Conservation (phyloP, 1,284 basidiomycete species). For the Trametes sp. region DNA sequence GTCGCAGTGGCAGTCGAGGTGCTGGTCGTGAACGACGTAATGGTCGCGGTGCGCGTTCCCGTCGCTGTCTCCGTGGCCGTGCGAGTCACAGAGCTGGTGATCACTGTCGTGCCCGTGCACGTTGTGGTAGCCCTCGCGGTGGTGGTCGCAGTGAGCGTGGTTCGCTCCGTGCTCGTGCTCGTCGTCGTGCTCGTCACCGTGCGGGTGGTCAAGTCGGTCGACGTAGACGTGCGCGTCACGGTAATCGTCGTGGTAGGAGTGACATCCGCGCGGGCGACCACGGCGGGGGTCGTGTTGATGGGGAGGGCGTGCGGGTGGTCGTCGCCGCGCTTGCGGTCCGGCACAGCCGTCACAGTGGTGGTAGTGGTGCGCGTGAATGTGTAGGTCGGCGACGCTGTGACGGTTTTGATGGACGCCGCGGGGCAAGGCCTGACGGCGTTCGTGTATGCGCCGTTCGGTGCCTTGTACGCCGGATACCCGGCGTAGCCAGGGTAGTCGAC, state of each 20-base stretch:
- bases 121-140: background rate
- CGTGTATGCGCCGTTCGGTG: background rate
- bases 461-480: background rate
- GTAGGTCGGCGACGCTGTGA: background rate
- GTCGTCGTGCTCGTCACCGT: background rate
- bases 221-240: background rate
- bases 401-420: background rate
- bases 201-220: background rate
- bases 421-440: background rate
- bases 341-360: background rate
- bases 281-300: background rate
- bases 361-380: background rate
- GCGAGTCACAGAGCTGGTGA: background rate
- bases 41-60: background rate
- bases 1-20: background rate
- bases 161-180: background rate
- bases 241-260: background rate
- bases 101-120: background rate
- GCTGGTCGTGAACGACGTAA: background rate
- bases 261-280: conserved; percentile 55
- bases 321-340: background rate
- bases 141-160: background rate
- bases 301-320: background rate
- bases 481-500: background rate
- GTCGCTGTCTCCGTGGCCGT: background rate